Evolutionary conservation across 2,329 filamentous ascomycete genomes (phyloP).

Genomic region (Huntiella omanensis): DNA sequence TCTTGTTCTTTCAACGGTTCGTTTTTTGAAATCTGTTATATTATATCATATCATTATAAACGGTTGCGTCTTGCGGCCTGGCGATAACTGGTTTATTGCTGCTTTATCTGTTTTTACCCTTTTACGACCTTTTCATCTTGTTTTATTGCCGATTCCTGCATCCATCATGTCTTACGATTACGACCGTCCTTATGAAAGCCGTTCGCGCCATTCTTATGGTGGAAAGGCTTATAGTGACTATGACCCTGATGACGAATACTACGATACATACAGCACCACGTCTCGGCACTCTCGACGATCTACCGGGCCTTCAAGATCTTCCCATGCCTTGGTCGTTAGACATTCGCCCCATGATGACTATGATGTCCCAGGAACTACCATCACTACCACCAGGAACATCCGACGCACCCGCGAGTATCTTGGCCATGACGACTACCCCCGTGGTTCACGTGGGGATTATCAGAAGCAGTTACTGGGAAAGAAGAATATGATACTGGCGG

Average conservation of each 20-base stretch:
- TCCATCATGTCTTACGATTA: slow-evolving; percentile 31
- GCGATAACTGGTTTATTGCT: too few species aligned
- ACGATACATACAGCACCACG: slow-evolving; percentile 6
- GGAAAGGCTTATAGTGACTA: slow-evolving; percentile 12
- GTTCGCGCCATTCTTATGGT: slow-evolving; percentile 20
- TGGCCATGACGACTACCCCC: slow-evolving; percentile 29
- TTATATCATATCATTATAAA: not conserved
- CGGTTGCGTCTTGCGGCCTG: not conserved
- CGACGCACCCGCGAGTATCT: slow-evolving; percentile 35
- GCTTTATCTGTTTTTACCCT: too few species aligned
- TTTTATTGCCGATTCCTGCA: not conserved
- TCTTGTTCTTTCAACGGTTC: slow-evolving; percentile 1
- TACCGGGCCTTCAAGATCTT: not conserved
- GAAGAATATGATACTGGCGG: slow-evolving; percentile 47
- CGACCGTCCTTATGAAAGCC: slow-evolving; percentile 22
- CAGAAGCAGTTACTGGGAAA: slow-evolving; percentile 33
- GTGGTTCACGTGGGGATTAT: slow-evolving; percentile 39
- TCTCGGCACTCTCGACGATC: slow-evolving; percentile 2
- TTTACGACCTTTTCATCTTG: not conserved
- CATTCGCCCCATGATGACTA: slow-evolving; percentile 10
- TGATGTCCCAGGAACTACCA: slow-evolving; percentile 1
- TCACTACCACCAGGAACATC: slow-evolving; percentile 22
- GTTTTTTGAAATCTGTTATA: not conserved
- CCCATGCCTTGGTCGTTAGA: slow-evolving; percentile 2
- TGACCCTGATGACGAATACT: slow-evolving; percentile 3